Conservation (phyloP, 2,329 filamentous ascomycete genomes). For the Rugonectria rugulosa region DNA sequence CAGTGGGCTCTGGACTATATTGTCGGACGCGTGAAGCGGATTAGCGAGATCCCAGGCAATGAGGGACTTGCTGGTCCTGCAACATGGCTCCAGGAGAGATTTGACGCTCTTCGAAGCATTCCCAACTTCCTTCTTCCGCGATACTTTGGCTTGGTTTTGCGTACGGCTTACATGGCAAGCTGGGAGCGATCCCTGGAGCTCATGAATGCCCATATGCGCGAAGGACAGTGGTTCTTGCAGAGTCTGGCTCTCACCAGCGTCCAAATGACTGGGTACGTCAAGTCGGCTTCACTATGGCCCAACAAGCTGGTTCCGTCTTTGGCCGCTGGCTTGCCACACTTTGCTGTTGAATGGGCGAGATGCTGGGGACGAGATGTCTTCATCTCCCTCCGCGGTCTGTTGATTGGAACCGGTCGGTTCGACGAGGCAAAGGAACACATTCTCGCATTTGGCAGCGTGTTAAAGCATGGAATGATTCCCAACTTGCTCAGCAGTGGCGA, state of each 20-base stretch:
- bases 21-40: conserved; percentile 76
- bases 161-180: conserved; percentile 86
- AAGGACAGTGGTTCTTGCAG: conserved; percentile 89
- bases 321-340: conserved; percentile 93
- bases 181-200: conserved; percentile 80
- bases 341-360: conserved; percentile 90
- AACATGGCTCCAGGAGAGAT: conserved; percentile 82
- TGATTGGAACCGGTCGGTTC: conserved; percentile 87
- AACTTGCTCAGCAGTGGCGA: conserved; percentile 89
- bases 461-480: conserved; percentile 98
- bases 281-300: conserved; percentile 90
- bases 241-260: conserved; percentile 89
- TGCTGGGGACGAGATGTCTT: conserved; percentile 99
- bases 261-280: conserved; percentile 88
- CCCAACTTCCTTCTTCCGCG: conserved; percentile 90
- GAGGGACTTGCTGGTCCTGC: conserved; percentile 70
- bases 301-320: conserved; percentile 84
- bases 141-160: conserved; percentile 90
- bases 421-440: conserved; percentile 94
- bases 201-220: conserved; percentile 77
- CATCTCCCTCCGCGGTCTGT: conserved; percentile 92
- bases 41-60: conserved; percentile 69
- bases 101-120: conserved; percentile 83
- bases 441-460: conserved; percentile 88
- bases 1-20: conserved; percentile 94